These are phyloP conservation scores for Yamadazyma sp. DNA, from an alignment of 805 yeast species.

Conservation along the genomic window DNA sequence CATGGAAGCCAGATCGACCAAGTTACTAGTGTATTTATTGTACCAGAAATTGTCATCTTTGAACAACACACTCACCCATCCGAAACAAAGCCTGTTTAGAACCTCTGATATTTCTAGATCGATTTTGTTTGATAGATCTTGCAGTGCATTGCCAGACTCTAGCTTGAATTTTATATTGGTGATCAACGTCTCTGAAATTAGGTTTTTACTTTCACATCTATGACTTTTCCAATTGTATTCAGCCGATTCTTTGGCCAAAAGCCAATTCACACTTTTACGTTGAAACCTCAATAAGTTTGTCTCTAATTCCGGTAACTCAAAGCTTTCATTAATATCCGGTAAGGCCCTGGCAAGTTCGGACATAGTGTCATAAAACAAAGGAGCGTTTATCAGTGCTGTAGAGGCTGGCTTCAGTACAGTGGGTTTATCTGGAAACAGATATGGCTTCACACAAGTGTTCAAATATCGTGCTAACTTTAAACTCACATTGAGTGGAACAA, in stretches of 20 bases:
- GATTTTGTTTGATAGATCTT: slow-evolving; percentile 8
- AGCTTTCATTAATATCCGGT: slow-evolving; percentile 16
- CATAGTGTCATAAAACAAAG: slow-evolving; percentile 49
- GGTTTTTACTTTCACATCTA: slow-evolving; percentile 20
- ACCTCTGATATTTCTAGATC: slow-evolving; percentile 25
- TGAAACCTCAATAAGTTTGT: slow-evolving; percentile 51
- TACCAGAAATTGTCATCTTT: slow-evolving; percentile 37
- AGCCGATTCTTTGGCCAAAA: slow-evolving; percentile 51
- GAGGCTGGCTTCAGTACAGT: slow-evolving; percentile 10
- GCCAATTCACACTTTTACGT: slow-evolving; percentile 55
- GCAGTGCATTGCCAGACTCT: not conserved
- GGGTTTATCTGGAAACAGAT: slow-evolving; percentile 5
- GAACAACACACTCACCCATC: slow-evolving; percentile 42
- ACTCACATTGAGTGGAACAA: slow-evolving; percentile 20
- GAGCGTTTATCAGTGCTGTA: too few relatives aligned
- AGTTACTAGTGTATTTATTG: slow-evolving; percentile 51
- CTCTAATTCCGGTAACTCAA: slow-evolving; percentile 44
- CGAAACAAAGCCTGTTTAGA: slow-evolving; percentile 49
- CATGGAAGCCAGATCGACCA: slow-evolving; percentile 35
- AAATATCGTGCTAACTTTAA: slow-evolving; percentile 13
- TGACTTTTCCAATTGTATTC: slow-evolving; percentile 27
- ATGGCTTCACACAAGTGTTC: slow-evolving; percentile 7
- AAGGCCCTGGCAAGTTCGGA: slow-evolving; percentile 42
- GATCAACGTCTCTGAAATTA: slow-evolving; percentile 12
- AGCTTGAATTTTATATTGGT: not conserved